phyloP scores from a whole-genome alignment of 2,329 filamentous ascomycete genomes.

The Huntiella savannae region DNA sequence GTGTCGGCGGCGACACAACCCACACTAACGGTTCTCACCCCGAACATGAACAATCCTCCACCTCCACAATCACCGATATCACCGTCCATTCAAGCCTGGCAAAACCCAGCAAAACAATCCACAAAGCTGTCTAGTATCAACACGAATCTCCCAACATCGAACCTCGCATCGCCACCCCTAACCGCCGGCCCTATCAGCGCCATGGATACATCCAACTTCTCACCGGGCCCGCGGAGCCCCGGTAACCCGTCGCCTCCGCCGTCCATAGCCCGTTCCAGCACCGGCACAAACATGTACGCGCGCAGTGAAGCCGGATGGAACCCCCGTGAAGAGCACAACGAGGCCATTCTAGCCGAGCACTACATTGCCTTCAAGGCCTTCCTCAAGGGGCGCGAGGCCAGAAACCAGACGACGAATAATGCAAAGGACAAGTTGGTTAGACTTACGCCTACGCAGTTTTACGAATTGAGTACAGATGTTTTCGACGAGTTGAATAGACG shows the following conservation, averaged over 20 bases:
- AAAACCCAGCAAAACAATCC: too few relatives aligned
- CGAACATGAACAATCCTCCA: constrained; percentile 52
- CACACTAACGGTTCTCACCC: neutral
- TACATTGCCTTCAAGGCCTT: constrained; percentile 64
- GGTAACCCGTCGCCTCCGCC: constrained; percentile 67
- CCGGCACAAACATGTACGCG: constrained; percentile 52
- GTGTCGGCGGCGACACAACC: too few relatives aligned
- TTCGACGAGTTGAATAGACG: constrained; percentile 85
- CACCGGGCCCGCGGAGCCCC: constrained; percentile 34
- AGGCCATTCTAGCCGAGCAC: constrained; percentile 53
- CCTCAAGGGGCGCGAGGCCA: constrained; percentile 58
- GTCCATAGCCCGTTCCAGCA: constrained; percentile 71
- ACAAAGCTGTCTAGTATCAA: constrained; percentile 29
- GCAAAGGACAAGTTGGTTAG: constrained; percentile 87
- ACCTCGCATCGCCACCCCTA: constrained; percentile 48
- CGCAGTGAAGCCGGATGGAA: constrained; percentile 47
- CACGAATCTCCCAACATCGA: constrained; percentile 31
- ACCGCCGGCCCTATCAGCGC: constrained; percentile 42
- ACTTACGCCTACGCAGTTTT: constrained; percentile 80
- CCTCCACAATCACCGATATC: constrained; percentile 67
- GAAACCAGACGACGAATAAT: constrained; percentile 53
- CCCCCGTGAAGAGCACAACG: constrained; percentile 37
- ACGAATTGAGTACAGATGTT: constrained; percentile 93
- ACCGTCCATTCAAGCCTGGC: constrained; percentile 10
- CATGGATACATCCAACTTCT: constrained; percentile 40